A percentile compares a stretch with the other conserved stretches of the same genome.
phyloP scores from a whole-genome alignment of 306 rosid genomes.

The Lathyrus sativus region DNA sequence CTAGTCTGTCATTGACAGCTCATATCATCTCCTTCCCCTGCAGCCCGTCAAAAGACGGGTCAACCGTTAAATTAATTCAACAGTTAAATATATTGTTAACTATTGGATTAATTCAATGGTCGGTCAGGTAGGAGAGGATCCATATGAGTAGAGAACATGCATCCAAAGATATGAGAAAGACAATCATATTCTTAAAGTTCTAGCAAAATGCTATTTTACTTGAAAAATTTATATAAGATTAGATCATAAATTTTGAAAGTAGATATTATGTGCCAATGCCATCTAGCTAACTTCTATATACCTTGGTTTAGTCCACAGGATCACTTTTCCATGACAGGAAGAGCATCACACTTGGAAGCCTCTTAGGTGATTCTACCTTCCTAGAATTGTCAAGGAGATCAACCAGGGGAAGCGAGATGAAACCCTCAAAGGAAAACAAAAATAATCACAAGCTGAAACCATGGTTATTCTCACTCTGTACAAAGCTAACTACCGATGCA shows the following conservation, averaged over 20 bases:
- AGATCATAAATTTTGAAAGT: no score
- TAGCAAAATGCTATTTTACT: no score
- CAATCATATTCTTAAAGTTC: no score
- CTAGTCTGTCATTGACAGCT: neutral
- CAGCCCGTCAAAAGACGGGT: no score
- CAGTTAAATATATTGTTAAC: neutral
- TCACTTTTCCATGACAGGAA: constrained; percentile 56
- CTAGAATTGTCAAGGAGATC: constrained; percentile 65
- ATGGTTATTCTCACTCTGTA: constrained; percentile 64
- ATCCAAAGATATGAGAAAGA: constrained; percentile 10
- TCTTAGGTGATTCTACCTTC: constrained; percentile 56
- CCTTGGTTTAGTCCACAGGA: constrained; percentile 54
- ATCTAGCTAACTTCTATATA: constrained; percentile 13
- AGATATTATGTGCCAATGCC: neutral
- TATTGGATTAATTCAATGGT: neutral
- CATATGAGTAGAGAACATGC: neutral
- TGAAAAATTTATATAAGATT: no score
- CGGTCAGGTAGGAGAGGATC: neutral
- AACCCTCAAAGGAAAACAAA: constrained; percentile 42
- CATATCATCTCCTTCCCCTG: no score
- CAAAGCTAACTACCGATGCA: constrained; percentile 61
- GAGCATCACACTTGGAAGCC: constrained; percentile 69
- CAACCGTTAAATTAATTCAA: neutral
- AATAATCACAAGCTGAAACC: constrained; percentile 53
- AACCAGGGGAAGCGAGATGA: constrained; percentile 46